Base-by-base conservation (phyloP, 2,329 filamentous ascomycete species). In the Fonsecaea pugnacius region DNA sequence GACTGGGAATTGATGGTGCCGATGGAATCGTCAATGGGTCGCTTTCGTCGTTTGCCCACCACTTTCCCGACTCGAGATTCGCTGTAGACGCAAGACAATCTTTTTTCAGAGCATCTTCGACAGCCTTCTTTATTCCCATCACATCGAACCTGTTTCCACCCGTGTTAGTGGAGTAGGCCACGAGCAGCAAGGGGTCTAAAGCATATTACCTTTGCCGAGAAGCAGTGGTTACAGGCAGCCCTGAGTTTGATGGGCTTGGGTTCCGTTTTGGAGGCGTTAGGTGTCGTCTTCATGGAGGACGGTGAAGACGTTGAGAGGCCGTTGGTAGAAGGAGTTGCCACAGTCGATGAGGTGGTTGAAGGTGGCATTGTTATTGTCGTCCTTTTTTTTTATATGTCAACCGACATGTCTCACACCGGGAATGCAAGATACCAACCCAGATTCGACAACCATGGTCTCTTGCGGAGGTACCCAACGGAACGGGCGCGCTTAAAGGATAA, bases 1-100 rank as follows among this genome's bases (percentile, higher is more conserved):
- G 62, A 52, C 56, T 67, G 60, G 4, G 66, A 70, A 32, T 62
- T 62, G 51, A 68, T 62, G 46, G 63, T 66, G 32, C 59, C 66
- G 54, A 65, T 65, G 4, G 67, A 64, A 40, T 71, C 64, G 35
- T 63, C 63, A 18, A 70, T 21, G 4, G 69, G 70, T 50, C 69
- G 69, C 54, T 71, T 71, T 56, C 70, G 66, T 53, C 70, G 69
- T 62, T 71, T 71, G 8, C 70, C 70, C 21, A 71, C 70, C 16
- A 71, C 70, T 54, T 69, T 70, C 14, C 70, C 70, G 2, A 71
- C 70, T 36, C 69, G 55, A 36, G 70, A 71, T 58, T 71, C 70
- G 61, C 70, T 71, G 58, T 71, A 71, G 46, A 67, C 56, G 54
- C 70, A 71, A 32, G 65, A 65, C 9, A 70, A 58, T 55, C 59